Evolutionary conservation across 306 rosid species (phyloP), one percentile per base, ranked within the genome.

Genomic region (Castanea mollissima): DNA sequence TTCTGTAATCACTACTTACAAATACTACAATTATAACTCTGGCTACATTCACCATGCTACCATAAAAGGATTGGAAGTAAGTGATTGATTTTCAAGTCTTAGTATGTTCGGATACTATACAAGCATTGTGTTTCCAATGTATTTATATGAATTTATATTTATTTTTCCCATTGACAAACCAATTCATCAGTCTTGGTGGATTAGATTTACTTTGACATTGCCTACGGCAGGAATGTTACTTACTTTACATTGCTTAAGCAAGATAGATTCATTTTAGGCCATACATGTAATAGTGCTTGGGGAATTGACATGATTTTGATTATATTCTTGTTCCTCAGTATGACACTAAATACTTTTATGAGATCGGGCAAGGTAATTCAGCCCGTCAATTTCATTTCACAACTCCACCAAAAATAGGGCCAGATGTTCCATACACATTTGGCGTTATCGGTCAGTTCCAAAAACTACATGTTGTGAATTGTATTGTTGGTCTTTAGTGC

Each of bases 321-420:
- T 60, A 20, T 4, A 14, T 13, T 3, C 16, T 31, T 5, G 18
- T 65, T 65, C 5, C 25, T 32, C 71, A 65, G 97, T 89, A 81
- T 80, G 89, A 83, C 76, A 88, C 91, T 73, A 85, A 91, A 74
- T 93, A 91, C 73, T 89, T 79, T 78, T 93, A 91, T 68, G 89
- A 84, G 89, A 74, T 91, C 19, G 96, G 97, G 68, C 71, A 69
- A 29, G 94, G 89, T 34, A 83, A 80, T 34, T 44, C 83, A 57
- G 71, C 91, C 15, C 75, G 96, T 27, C 73, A 52, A 67, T 91
- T 91, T 76, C 90, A 90, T 89, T 93, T 89, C 75, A 75, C 6
- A 76, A 93, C 97, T 75, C 93, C 97, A 78, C 96, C 97, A 27
- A 72, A 74, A 21, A 75, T 87, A 76, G 96, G 98, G 73, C 91